Evolutionary conservation across 805 yeast species (phyloP), one percentile per base, ranked within the genome.

Genomic region (Dipodascus geniculatus): DNA sequence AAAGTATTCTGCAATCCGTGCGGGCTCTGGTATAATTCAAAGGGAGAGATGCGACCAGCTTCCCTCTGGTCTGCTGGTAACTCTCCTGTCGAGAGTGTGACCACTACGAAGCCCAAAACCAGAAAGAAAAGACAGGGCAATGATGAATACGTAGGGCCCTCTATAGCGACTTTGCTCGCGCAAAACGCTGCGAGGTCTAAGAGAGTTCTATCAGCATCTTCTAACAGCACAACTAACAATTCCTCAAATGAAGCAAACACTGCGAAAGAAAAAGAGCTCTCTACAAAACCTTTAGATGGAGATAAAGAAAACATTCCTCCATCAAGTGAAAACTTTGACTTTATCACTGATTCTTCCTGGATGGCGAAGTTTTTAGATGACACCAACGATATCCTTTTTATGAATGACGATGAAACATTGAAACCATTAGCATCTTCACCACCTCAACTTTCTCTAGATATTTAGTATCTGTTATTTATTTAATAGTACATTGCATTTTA

Each of bases 1-100:
- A 38, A 38, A 38, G 20, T 56, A 3, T 52, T 62, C 22, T 63
- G 66, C 51, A 63, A 63, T 52, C 61, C 66, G 1, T 63, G 66
- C 52, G 66, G 66, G 9, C 57, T 63, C 3, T 63, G 58, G 55
- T 57, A 50, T 42, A 42, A 20, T 11, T 47, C 54, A 48, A 58
- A 62, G 50, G 57, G 57, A 51, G 49, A 44, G 9, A 59, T 61
- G 60, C 49, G 65, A 23, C 65, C 65, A 3, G 22, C 51, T 35
- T 50, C 53, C 20, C 48, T 56, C 20, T 62, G 65, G 65, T 53
- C 24, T 22, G 49, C 31, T 9, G 28, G 31, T 3, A 23, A 47
- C 9, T 22, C 31, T 17, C 31, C 49, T 22, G 19, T 23, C n/a
- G 31, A 9, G 19, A 22, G 8, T 8, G 11, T 16, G 31, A 23